These are phyloP conservation scores for Clonostachys rhizophaga DNA, from an alignment of 2,329 filamentous ascomycete species.

Conservation along the genomic window DNA sequence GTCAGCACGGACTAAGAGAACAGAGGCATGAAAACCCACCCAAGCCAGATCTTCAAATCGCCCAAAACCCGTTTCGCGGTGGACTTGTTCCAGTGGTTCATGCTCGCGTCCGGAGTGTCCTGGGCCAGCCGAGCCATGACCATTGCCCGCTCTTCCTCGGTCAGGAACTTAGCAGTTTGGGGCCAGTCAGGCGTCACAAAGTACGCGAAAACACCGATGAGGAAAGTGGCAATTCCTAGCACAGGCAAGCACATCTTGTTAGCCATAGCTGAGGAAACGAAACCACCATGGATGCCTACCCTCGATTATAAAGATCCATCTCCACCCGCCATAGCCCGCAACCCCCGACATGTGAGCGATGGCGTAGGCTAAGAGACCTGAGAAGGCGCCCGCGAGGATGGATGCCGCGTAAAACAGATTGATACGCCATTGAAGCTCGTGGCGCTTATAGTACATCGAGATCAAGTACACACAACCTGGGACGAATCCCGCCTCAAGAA, in stretches of 20 bases:
- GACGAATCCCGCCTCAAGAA: constrained; percentile 34
- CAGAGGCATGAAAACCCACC: neutral
- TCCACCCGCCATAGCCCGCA: constrained; percentile 34
- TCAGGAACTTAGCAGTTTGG: constrained; percentile 21
- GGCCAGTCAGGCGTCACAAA: constrained; percentile 38
- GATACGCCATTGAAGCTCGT: constrained; percentile 18
- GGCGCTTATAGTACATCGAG: constrained; percentile 19
- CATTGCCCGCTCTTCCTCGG: constrained; percentile 28
- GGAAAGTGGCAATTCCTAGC: constrained; percentile 17
- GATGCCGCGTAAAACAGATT: constrained; percentile 27
- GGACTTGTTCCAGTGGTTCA: constrained; percentile 37
- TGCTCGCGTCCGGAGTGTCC: constrained; percentile 33
- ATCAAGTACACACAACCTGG: constrained; percentile 21
- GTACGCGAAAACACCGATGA: constrained; percentile 17
- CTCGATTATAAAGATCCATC: constrained; percentile 52
- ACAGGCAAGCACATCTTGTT: too few species aligned
- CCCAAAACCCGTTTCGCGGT: constrained; percentile 35
- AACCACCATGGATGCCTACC: constrained; percentile 18
- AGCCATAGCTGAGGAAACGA: too few species aligned
- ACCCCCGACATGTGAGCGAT: constrained; percentile 37
- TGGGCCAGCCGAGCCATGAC: constrained; percentile 15
- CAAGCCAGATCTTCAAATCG: constrained; percentile 34
- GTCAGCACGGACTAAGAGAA: constrained; percentile 7
- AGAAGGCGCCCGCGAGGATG: constrained; percentile 33
- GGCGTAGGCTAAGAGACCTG: constrained; percentile 35